phyloP scores from a whole-genome alignment of 352 stramenopile genomes.

The Phytophthora pseudosyringae region DNA sequence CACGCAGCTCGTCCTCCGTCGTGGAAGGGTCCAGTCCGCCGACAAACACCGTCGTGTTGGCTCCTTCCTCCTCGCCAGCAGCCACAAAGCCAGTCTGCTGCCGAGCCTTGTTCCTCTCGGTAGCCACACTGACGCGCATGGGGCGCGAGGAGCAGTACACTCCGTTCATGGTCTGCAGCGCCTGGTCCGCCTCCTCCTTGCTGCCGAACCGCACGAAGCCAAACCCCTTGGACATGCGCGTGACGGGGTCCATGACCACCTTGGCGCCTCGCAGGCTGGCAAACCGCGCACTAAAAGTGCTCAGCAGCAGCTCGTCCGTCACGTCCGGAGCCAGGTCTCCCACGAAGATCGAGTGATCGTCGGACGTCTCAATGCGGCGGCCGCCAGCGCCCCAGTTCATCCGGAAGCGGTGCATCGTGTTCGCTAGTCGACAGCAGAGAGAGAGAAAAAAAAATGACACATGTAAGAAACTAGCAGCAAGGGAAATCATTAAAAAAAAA shows the following conservation, averaged over 20 bases:
- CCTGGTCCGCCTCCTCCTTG: constrained; percentile 89
- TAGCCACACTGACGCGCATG: constrained; percentile 92
- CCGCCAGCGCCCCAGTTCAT: constrained; percentile 93
- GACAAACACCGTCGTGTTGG: constrained; percentile 94
- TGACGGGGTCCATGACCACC: constrained; percentile 90
- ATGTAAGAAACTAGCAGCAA: constrained; percentile 2
- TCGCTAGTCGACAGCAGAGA: constrained; percentile 51
- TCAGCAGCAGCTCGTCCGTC: constrained; percentile 88
- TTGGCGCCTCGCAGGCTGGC: constrained; percentile 87
- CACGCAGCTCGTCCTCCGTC: constrained; percentile 86
- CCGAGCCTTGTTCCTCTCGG: constrained; percentile 72
- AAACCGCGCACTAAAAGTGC: constrained; percentile 84
- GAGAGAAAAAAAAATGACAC: constrained; percentile 1
- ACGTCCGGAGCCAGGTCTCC: constrained; percentile 91
- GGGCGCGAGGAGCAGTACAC: constrained; percentile 87
- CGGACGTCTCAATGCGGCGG: constrained; percentile 79
- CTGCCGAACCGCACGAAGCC: constrained; percentile 91
- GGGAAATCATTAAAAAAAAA: background rate
- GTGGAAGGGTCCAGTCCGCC: constrained; percentile 83
- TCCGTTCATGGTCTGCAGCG: constrained; percentile 91
- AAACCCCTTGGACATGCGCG: constrained; percentile 92
- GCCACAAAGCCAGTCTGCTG: constrained; percentile 33
- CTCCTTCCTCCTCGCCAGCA: constrained; percentile 52
- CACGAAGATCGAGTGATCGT: constrained; percentile 93
- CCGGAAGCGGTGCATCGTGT: constrained; percentile 89